These are phyloP conservation scores for Ceratocystis cacaofunesta DNA, from an alignment of 2,329 filamentous ascomycete species.

Conservation along the genomic window DNA sequence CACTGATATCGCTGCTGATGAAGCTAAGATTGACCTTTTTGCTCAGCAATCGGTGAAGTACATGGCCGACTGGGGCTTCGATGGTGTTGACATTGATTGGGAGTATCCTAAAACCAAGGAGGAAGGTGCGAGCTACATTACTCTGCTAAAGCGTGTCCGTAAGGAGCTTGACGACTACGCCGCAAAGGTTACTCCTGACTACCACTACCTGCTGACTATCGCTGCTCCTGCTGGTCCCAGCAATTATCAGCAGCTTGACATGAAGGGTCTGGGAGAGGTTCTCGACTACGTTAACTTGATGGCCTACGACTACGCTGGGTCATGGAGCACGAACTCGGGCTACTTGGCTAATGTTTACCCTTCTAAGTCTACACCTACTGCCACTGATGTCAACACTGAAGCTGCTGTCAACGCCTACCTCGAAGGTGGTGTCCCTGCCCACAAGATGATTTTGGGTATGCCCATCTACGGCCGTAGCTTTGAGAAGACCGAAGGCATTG, in stretches of 20 bases:
- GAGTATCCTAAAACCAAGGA: conserved; percentile 27
- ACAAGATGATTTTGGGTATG: conserved; percentile 63
- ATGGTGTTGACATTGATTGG: conserved; percentile 33
- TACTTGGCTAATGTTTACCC: conserved; percentile 60
- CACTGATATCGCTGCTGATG: conserved; percentile 48
- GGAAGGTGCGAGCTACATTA: conserved; percentile 31
- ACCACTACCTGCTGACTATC: conserved; percentile 41
- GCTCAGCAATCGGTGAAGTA: conserved; percentile 53
- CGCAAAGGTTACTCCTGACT: conserved; percentile 28
- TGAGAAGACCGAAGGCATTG: conserved; percentile 44
- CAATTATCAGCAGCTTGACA: conserved; percentile 34
- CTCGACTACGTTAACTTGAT: conserved; percentile 49
- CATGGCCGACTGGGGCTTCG: conserved; percentile 56
- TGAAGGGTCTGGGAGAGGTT: conserved; percentile 31
- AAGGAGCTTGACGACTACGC: conserved; percentile 35
- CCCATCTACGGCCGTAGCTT: conserved; percentile 69
- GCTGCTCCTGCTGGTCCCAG: conserved; percentile 35
- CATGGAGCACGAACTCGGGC: conserved; percentile 47
- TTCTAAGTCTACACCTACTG: conserved; percentile 35
- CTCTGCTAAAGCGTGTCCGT: conserved; percentile 32
- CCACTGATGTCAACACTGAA: conserved; percentile 57
- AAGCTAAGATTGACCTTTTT: conserved; percentile 47
- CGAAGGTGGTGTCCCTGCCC: conserved; percentile 41
- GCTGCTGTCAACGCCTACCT: conserved; percentile 52
- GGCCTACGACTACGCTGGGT: conserved; percentile 60